Evolutionary conservation across 805 yeast species (phyloP), one percentile per base, ranked within the genome.

Genomic region (Candida dendrica): DNA sequence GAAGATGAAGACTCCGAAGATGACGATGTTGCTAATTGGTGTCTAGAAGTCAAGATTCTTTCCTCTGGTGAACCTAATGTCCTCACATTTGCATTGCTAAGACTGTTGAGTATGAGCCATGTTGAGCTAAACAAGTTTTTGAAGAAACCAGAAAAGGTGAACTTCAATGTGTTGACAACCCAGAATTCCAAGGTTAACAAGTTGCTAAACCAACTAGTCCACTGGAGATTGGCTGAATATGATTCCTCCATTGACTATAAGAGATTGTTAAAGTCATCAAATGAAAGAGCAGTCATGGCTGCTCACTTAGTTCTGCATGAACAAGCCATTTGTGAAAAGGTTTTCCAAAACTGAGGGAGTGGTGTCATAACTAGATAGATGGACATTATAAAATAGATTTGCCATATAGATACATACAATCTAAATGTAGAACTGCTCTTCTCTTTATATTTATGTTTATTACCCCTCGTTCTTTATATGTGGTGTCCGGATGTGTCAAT

Each of bases 11-110:
- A 44, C 8, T 46, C 42, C 5, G 50, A 39, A 2, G 55, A 42
- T 1, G 53, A 46, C 13, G 51, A 48, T 11, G 51, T 43, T 3
- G 68, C 68, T 36, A 52, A 66, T 19, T 68, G 81, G 81, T 59
- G 72, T 36, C 53, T 69, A 36, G 69, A 73, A 32, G 56, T 73
- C 19, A 59, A 60, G 36, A 48, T 77, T 15, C 46, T 46, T 4
- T 56, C 48, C 36, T 58, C 65, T 37, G 85, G 82, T 2, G 59
- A 58, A 17, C 69, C 74, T 10, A 63, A 78, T 0, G 55, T 57
- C 3, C 61, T 69, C n/a, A 65, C 79, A 0, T 63, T 61, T 47
- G 74, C 78, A 1, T 42, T 71, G 19, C 51, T 66, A 14, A 68
- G 56, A 19, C 45, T 72, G 4, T 44, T 70, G 3, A 51, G 68